A percentile compares a stretch with the other conserved stretches of the same genome.
Conservation (phyloP, 2,329 filamentous ascomycete genomes). For the Escovopsis weberi region DNA sequence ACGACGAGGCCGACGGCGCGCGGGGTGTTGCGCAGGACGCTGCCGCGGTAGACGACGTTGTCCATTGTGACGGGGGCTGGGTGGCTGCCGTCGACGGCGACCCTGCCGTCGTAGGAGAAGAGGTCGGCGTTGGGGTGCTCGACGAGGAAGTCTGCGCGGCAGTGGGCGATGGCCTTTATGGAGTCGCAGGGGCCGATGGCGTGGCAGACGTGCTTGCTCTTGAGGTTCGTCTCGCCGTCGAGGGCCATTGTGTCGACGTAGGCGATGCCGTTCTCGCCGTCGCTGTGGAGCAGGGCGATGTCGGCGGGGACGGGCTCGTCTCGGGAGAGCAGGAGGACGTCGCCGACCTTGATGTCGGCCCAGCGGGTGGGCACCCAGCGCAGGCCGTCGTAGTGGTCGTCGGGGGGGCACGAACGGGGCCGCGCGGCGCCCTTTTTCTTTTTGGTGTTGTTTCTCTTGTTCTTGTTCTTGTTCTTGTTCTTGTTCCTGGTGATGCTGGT, state of each 20-base stretch:
- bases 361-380: slow-evolving; percentile 37
- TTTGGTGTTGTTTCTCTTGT: no score
- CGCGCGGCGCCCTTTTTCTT: slow-evolving; percentile 13
- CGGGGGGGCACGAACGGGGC: slow-evolving; percentile 18
- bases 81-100: slow-evolving; percentile 27
- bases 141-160: slow-evolving; percentile 48
- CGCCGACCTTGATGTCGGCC: slow-evolving; percentile 34
- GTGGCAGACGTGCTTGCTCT: slow-evolving; percentile 55
- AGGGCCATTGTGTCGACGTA: slow-evolving; percentile 78
- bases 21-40: slow-evolving; percentile 67
- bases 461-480: no score
- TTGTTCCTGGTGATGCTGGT: no score
- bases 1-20: slow-evolving; percentile 64
- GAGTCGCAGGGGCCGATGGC: slow-evolving; percentile 43
- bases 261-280: slow-evolving; percentile 63
- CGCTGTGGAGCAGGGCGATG: slow-evolving; percentile 61
- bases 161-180: slow-evolving; percentile 37
- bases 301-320: slow-evolving; percentile 77
- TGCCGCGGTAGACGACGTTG: slow-evolving; percentile 77
- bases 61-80: slow-evolving; percentile 57
- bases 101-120: slow-evolving; percentile 60
- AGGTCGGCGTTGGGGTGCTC: slow-evolving; percentile 69
- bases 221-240: slow-evolving; percentile 71
- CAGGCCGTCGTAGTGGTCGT: slow-evolving; percentile 41
- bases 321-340: slow-evolving; percentile 37